Evolutionary conservation across 2,329 filamentous ascomycete species (phyloP).

Genomic region (Trematosphaeria pertusa): DNA sequence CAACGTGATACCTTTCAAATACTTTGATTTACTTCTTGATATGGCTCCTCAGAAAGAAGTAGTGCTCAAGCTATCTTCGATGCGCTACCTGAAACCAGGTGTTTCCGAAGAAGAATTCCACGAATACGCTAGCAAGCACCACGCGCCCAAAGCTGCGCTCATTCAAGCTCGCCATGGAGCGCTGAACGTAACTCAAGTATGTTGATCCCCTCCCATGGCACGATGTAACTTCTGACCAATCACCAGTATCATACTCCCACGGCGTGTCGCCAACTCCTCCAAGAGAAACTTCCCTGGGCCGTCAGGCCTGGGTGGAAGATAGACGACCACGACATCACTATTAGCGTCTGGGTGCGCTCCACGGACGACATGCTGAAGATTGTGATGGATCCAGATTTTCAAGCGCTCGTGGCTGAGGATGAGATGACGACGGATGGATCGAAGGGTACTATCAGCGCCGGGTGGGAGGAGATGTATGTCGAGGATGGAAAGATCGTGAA

Average conservation of each 20-base stretch:
- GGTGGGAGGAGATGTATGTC: conserved; percentile 13
- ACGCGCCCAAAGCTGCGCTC: conserved; percentile 7
- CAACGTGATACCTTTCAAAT: too few relatives aligned
- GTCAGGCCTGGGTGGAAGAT: conserved; percentile 3
- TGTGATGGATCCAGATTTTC: conserved; percentile 10
- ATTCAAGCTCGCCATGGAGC: conserved; percentile 10
- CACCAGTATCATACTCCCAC: conserved; percentile 6
- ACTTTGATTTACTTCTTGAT: too few relatives aligned
- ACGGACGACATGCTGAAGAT: conserved; percentile 3
- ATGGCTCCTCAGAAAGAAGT: conserved; percentile 10
- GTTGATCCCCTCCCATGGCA: neutral
- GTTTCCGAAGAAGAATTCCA: conserved; percentile 8
- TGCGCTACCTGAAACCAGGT: conserved; percentile 5
- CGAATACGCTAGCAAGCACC: conserved; percentile 1
- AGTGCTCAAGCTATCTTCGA: conserved; percentile 6
- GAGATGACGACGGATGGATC: neutral
- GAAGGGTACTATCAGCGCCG: neutral
- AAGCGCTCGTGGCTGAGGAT: neutral
- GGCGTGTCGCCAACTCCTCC: neutral
- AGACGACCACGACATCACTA: conserved; percentile 8
- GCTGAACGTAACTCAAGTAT: conserved; percentile 8
- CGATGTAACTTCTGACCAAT: neutral
- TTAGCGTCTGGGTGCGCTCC: conserved; percentile 5
- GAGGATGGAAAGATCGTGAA: conserved; percentile 13
- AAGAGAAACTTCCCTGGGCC: neutral